Conservation (phyloP, 2,329 filamentous ascomycete species). For the Aspergillus sp. region DNA sequence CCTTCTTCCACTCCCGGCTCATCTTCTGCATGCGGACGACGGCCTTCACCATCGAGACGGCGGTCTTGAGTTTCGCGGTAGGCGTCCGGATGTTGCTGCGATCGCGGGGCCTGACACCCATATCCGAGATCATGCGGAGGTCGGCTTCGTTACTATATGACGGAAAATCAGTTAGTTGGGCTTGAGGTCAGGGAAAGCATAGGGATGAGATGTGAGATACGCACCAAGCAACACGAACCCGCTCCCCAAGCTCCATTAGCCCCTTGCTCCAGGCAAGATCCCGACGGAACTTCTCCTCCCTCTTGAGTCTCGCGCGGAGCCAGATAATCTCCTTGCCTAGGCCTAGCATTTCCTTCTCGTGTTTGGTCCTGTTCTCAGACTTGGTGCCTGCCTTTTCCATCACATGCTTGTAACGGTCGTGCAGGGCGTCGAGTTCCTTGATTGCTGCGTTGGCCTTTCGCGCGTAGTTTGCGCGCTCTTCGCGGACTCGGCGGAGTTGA, state of each 20-base stretch:
- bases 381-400: slow-evolving; percentile 51
- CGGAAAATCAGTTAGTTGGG: slow-evolving; percentile 32
- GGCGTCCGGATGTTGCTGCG: slow-evolving; percentile 38
- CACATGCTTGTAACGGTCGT: slow-evolving; percentile 68
- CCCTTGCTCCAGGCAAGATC: slow-evolving; percentile 87
- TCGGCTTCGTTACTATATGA: slow-evolving; percentile 82
- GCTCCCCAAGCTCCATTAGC: slow-evolving; percentile 80
- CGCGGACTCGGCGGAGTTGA: slow-evolving; percentile 68
- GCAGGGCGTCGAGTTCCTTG: slow-evolving; percentile 51
- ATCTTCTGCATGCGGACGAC: slow-evolving; percentile 51
- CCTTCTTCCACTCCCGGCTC: slow-evolving; percentile 50
- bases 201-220: slow-evolving; percentile 44
- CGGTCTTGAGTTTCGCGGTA: slow-evolving; percentile 48
- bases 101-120: slow-evolving; percentile 65
- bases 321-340: slow-evolving; percentile 89
- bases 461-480: slow-evolving; percentile 49
- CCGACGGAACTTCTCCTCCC: slow-evolving; percentile 78
- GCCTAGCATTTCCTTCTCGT: slow-evolving; percentile 73
- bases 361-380: slow-evolving; percentile 49
- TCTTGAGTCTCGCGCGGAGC: slow-evolving; percentile 78
- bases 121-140: slow-evolving; percentile 80
- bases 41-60: slow-evolving; percentile 49
- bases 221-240: slow-evolving; percentile 72
- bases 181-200: slow-evolving; percentile 20
- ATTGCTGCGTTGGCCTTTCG: slow-evolving; percentile 46